phyloP scores from a whole-genome alignment of 2,329 filamentous ascomycete genomes.

The Claviceps cyperi region DNA sequence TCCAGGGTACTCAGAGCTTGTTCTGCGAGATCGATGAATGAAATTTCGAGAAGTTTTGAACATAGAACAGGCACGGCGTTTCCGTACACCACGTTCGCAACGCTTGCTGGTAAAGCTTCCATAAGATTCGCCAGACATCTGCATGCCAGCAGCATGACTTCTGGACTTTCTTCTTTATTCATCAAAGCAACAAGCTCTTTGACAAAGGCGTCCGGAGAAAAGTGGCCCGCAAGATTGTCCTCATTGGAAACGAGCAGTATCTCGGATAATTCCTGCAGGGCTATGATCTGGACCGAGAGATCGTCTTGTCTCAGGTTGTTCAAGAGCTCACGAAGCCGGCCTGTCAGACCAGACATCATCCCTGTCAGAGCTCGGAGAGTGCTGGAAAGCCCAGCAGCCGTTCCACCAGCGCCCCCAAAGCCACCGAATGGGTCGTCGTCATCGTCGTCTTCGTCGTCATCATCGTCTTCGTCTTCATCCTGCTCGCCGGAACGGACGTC shows the following conservation, averaged over 20 bases:
- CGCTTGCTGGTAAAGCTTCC: constrained; percentile 87
- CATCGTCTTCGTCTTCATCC: constrained; percentile 33
- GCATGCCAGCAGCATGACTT: constrained; percentile 94
- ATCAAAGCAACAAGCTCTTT: constrained; percentile 87
- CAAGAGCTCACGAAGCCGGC: constrained; percentile 64
- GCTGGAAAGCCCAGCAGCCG: constrained; percentile 54
- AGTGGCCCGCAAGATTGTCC: constrained; percentile 88
- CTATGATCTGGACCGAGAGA: constrained; percentile 81
- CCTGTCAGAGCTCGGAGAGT: constrained; percentile 78
- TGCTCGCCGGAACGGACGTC: constrained; percentile 20
- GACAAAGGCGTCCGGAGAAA: constrained; percentile 85
- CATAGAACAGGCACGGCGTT: constrained; percentile 89
- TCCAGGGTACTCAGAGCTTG: constrained; percentile 92
- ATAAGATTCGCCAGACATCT: constrained; percentile 93
- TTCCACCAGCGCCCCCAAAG: constrained; percentile 52
- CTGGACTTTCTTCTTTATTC: constrained; percentile 89
- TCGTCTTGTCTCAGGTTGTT: constrained; percentile 67
- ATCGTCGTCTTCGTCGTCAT: constrained; percentile 48
- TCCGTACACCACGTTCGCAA: constrained; percentile 93
- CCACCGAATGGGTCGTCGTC: constrained; percentile 49
- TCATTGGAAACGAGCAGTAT: constrained; percentile 89
- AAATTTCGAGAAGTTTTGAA: constrained; percentile 87
- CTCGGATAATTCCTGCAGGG: constrained; percentile 84
- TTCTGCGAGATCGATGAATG: constrained; percentile 94
- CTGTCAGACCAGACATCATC: constrained; percentile 77